Evolutionary conservation across 768 basidiomycete genomes (phyloP), one percentile per base, ranked within the genome.

Genomic region (Pholiota microspora): DNA sequence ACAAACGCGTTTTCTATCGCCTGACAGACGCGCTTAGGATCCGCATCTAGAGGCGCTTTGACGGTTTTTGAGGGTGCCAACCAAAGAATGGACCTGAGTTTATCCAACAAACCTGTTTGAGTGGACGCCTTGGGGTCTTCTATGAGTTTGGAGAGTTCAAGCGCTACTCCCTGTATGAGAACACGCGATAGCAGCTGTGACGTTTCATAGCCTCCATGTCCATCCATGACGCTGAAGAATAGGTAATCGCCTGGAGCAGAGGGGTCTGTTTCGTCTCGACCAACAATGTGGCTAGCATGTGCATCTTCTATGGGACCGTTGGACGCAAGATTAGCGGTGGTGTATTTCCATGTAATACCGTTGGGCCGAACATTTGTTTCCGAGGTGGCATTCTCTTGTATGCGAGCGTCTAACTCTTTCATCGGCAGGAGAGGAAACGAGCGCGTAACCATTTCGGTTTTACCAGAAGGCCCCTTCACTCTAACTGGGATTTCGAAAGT

Each of bases 271-370:
- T 72, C 72, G 63, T 89, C 84, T 34, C 85, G 77, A 59, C 80
- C 68, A 46, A 96, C 73, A 57, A 94, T 74, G 53, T 85, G 83
- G 56, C 80, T 78, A 3, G 89, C 82, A 59, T 86, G 81, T 23
- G 93, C 85, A 67, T 99, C 97, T 70, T 99, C 97, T 49, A 97
- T 85, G 7, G 94, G 92, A 55, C 89, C 83, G 64, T 99, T 99
- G 2, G 93, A 88, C 0, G 90, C 76, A 31, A 98, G 74, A 29
- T 78, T 81, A 15, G 92, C 90, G 2, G 88, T 95, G 45, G 86
- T 79, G 70, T 88, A 86, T 59, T 80, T 85, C 90, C 90, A 92
- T 10, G 77, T 70, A 49, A 82, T 71, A 15, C 85, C 84, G 29
- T 75, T 75, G 0, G 82, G 83, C 36, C 82, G 73, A 10, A 72